Evolutionary conservation across 1,284 basidiomycete species (phyloP), one percentile per base, ranked within the genome.

Genomic region (Coniophora puteana): DNA sequence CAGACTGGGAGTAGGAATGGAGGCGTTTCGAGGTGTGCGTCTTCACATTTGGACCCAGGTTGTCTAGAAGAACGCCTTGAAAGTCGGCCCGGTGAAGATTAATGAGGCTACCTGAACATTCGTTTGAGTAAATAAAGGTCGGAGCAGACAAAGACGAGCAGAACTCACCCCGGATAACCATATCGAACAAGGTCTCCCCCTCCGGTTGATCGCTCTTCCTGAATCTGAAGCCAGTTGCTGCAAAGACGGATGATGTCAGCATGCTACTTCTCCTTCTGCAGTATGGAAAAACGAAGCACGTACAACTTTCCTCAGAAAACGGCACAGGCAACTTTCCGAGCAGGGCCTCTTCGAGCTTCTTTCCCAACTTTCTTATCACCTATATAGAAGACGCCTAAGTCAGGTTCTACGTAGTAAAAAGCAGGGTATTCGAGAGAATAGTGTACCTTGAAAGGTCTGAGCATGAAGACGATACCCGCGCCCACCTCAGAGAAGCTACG

Each of bases 391-490:
- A 13, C 40, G 40, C 10, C 59, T 35, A 58, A 38, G 1, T 42
- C 39, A 22, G 40, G 29, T 29, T 16, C 8, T 17, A 13, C n/a
- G 12, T 55, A 16, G 17, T 16, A 37, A 16, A 10, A 36, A 46
- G 13, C 1, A 6, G 20, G 5, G 21, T 13, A 1, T 22, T 12
- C 2, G n/a, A 13, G 24, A 17, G 16, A 10, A 23, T 22, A 22
- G 0, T 7, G 11, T 13, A 57, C 53, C 47, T 49, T 48, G 55
- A 65, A 59, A 16, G 47, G 55, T 60, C 76, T 66, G 27, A 68
- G 63, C 51, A 69, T 78, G n/a, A 81, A 50, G 1, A 72, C 75
- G 31, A 81, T 64, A 7, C 79, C 78, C 14, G 76, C 77, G n/a
- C 78, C 78, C 17, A 76, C 38, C 52, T 77, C 74, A 17, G 65